Evolutionary conservation across 768 basidiomycete species (phyloP).

Genomic region (Clavaria fumosa): DNA sequence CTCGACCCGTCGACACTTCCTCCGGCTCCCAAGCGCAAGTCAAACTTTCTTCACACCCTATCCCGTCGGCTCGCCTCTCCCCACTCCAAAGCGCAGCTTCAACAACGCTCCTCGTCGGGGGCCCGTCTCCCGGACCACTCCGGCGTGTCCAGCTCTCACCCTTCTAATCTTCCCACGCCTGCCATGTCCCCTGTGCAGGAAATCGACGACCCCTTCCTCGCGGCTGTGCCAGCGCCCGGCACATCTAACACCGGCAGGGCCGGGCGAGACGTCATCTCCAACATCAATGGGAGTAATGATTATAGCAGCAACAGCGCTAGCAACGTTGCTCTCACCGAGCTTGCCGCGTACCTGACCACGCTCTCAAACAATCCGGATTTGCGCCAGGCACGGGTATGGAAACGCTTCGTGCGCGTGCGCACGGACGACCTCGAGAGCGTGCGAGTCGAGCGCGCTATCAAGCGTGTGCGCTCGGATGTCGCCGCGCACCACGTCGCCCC

Average conservation of each 20-base stretch:
- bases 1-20: slow-evolving; percentile 41
- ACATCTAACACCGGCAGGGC: slow-evolving; percentile 11
- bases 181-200: slow-evolving; percentile 39
- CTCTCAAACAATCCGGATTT: slow-evolving; percentile 53
- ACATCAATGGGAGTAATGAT: neutral
- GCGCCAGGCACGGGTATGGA: slow-evolving; percentile 60
- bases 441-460: slow-evolving; percentile 75
- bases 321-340: slow-evolving; percentile 37
- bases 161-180: slow-evolving; percentile 29
- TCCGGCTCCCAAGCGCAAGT: slow-evolving; percentile 55
- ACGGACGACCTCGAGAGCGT: slow-evolving; percentile 82
- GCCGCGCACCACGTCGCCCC: slow-evolving; percentile 43
- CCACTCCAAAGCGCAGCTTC: no score
- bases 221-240: slow-evolving; percentile 19
- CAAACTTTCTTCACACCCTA: slow-evolving; percentile 73
- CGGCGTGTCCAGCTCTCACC: slow-evolving; percentile 18
- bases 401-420: slow-evolving; percentile 71
- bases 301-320: slow-evolving; percentile 13
- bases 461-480: slow-evolving; percentile 73
- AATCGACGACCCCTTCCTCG: slow-evolving; percentile 43
- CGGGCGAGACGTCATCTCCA: neutral
- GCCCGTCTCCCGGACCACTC: slow-evolving; percentile 31
- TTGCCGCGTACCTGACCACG: slow-evolving; percentile 70
- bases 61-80: slow-evolving; percentile 74
- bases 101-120: no score